These are phyloP conservation scores for Vitis hybrid DNA, from an alignment of 177 flowering plant genomes.

Conservation along the genomic window DNA sequence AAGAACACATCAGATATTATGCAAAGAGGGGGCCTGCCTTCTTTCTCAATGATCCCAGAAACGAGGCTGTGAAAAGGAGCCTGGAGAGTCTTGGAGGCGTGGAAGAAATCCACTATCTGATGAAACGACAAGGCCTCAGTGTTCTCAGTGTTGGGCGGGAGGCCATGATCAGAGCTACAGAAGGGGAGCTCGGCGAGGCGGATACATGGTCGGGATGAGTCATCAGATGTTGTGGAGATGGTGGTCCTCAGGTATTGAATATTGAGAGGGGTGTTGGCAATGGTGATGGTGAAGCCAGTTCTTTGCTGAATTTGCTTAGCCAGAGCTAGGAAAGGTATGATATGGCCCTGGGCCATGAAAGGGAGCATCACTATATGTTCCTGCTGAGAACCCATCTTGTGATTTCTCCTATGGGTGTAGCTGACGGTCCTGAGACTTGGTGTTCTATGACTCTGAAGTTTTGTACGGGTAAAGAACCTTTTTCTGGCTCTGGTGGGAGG, in stretches of 20 bases:
- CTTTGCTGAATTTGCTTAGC: constrained; percentile 33
- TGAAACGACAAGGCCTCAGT: constrained; percentile 38
- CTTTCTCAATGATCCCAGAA: constrained; percentile 15
- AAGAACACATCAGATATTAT: constrained; percentile 51
- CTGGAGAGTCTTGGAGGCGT: constrained; percentile 32
- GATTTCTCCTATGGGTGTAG: no score
- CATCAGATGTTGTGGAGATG: constrained; percentile 6
- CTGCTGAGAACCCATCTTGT: no score
- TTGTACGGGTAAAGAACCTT: no score
- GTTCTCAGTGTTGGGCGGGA: constrained; percentile 56
- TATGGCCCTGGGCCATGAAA: constrained; percentile 56
- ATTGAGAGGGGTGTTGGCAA: constrained; percentile 56
- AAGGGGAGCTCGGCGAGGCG: constrained; percentile 43
- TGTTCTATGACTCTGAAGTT: no score
- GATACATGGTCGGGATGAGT: constrained; percentile 10
- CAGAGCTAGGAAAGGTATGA: constrained; percentile 46
- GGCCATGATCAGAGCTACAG: constrained; percentile 30
- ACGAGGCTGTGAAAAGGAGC: constrained; percentile 28
- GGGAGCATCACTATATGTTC: constrained; percentile 46
- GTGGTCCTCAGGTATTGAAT: constrained; percentile 33
- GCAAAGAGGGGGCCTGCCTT: constrained; percentile 44
- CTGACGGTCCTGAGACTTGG: no score
- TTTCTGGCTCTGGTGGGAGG: no score
- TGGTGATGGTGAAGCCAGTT: constrained; percentile 36
- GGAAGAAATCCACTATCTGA: constrained; percentile 20